A percentile compares a stretch with the other conserved stretches of the same genome.
Evolutionary conservation across 2,329 filamentous ascomycete genomes (phyloP).

Genomic region (Pseudonectria foliicola): DNA sequence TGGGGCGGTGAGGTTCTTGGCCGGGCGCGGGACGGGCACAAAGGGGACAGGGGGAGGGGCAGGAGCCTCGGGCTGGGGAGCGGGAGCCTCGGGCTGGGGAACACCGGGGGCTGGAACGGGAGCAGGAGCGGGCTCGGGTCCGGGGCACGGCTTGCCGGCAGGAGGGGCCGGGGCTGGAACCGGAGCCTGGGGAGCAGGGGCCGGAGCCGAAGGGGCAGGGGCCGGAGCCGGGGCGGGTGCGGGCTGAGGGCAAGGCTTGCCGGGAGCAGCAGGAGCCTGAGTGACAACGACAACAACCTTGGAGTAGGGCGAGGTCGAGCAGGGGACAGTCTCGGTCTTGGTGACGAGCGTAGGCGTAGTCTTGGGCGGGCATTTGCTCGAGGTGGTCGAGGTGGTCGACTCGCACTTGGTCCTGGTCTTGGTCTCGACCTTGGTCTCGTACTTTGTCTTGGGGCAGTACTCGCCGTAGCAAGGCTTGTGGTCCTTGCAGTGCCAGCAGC

Average conservation of each 20-base stretch:
- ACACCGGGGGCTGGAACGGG: slow-evolving; percentile 4
- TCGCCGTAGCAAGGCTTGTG: slow-evolving; percentile 11
- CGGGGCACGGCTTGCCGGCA: slow-evolving; percentile 1
- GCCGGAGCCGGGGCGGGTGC: not conserved
- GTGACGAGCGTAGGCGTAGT: not conserved
- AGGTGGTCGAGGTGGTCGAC: slow-evolving; percentile 1
- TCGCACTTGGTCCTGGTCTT: slow-evolving; percentile 4
- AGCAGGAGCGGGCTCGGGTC: slow-evolving; percentile 4
- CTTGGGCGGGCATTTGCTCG: not conserved
- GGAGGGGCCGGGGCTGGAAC: not conserved
- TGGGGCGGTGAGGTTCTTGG: slow-evolving; percentile 3
- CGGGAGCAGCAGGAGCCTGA: too few relatives aligned
- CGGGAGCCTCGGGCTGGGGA: not conserved
- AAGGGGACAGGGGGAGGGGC: not conserved
- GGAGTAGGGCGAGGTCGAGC: too few relatives aligned
- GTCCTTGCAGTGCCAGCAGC: slow-evolving; percentile 25
- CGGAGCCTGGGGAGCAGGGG: not conserved
- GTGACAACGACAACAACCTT: too few relatives aligned
- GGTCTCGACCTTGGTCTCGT: slow-evolving; percentile 9
- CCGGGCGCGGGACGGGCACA: too few relatives aligned
- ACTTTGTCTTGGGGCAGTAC: slow-evolving; percentile 5
- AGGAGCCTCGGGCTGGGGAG: slow-evolving; percentile 1
- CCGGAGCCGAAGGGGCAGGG: not conserved
- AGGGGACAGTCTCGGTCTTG: not conserved
- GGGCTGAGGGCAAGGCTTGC: too few relatives aligned